Conservation (phyloP, 257 asterid genomes). For the Plectranthus barbatus region DNA sequence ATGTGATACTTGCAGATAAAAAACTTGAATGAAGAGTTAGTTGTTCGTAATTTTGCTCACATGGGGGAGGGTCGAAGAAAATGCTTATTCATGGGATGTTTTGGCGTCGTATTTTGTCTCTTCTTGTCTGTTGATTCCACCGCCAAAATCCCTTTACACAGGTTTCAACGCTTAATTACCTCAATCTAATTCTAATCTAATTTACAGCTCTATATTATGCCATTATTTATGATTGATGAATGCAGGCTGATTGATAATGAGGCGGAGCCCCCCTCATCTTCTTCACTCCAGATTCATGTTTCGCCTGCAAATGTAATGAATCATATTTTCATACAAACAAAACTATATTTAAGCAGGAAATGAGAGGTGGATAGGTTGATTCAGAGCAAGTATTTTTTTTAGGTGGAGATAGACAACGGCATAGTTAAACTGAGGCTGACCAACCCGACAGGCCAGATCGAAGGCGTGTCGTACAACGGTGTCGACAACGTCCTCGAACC, state of each 20-base stretch:
- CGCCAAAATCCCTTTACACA: not conserved
- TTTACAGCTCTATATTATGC: no score
- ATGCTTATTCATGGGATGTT: not conserved
- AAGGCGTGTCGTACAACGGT: conserved; percentile 30
- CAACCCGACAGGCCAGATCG: conserved; percentile 36
- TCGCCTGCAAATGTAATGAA: conserved; percentile 13
- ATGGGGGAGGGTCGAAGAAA: conserved; percentile 8
- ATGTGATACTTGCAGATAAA: not conserved
- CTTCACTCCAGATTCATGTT: conserved; percentile 13
- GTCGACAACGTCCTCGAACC: conserved; percentile 35
- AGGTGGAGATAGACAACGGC: conserved; percentile 57
- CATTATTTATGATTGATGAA: not conserved
- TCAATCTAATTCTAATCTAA: no score
- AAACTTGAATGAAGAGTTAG: not conserved
- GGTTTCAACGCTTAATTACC: conserved; percentile 7
- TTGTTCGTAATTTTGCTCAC: not conserved
- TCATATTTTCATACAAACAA: no score
- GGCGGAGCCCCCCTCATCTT: no score
- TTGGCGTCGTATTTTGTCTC: conserved; percentile 5
- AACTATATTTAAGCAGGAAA: not conserved
- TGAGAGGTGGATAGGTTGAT: not conserved
- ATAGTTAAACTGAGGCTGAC: conserved; percentile 29
- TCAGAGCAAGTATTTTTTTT: not conserved
- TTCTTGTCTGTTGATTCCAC: conserved; percentile 12
- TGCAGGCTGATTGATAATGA: conserved; percentile 20